Base-by-base conservation (phyloP, 2,329 filamentous ascomycete genomes). In the Paecilomyces dactylethromorphus region DNA sequence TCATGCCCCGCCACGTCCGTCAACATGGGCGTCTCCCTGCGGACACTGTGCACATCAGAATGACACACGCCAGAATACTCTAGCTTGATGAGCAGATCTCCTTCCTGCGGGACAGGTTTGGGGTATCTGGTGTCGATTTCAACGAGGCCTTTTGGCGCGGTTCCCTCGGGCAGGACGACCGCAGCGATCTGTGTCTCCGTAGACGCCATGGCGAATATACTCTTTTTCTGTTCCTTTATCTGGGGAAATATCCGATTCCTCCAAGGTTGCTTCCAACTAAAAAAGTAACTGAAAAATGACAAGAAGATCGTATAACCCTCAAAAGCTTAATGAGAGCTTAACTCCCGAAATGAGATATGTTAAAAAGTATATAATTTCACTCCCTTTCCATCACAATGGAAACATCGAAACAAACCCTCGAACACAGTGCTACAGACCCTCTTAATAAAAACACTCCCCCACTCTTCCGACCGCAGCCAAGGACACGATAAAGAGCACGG, bases 11-110 rank as follows among this genome's bases (percentile, higher is more conserved):
- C 77, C 3, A 80, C 74, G 59, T 78, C 70, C 6, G 77, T 79
- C 65, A 68, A 64, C 77, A 80, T 68, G 53, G 73, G 64, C 61
- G 77, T 69, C 64, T 76, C 71, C 7, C 74, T 75, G 11, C 72
- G 71, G 5, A 80, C 73, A 60, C 78, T 79, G 59, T 75, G 75
- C 58, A 78, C 74, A 65, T 80, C 78, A 1, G 77, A 79, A 66
- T 80, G 78, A 56, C 78, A 80, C 24, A 80, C 75, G 0, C 78
- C 78, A 0, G 76, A 79, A 63, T 68, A 79, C 60, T 80, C 78
- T 10, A 80, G 68, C 59, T 80, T 79, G 45, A 80, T 70, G 13
- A 80, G 71, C n/a, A 80, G 59, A 58, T 80, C 76, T 3, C 75
- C 71, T 1, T 72, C 60, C 3, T 63, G 63, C 0, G 77, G 77